Evolutionary conservation across 2,329 filamentous ascomycete genomes (phyloP).

Genomic region (Zopfia rhizophila): DNA sequence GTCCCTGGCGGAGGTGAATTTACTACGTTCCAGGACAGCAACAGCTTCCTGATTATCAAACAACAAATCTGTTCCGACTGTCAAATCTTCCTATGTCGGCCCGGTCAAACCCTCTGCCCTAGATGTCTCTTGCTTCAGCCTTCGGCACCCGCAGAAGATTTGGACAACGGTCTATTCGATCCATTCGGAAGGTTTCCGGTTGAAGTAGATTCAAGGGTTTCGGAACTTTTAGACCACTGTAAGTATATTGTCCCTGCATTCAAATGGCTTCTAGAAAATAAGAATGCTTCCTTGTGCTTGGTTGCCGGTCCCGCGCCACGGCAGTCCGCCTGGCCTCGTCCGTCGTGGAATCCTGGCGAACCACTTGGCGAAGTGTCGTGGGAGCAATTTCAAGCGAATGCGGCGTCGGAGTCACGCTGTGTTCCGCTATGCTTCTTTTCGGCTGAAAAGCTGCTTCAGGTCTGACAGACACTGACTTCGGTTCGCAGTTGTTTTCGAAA

Average conservation of each 20-base stretch:
- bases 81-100: constrained; percentile 39
- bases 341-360: constrained; percentile 14
- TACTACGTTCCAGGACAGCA: constrained; percentile 28
- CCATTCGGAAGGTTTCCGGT: constrained; percentile 45
- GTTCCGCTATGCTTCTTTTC: constrained; percentile 1
- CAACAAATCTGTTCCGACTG: constrained; percentile 42
- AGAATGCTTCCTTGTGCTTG: constrained; percentile 11
- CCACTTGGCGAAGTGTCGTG: neutral
- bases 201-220: constrained; percentile 35
- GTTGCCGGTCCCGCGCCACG: constrained; percentile 21
- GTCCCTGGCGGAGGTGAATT: constrained; percentile 28
- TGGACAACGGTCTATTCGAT: constrained; percentile 42
- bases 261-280: constrained; percentile 1
- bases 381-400: constrained; percentile 2
- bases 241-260: constrained; percentile 34
- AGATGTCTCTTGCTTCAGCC: constrained; percentile 37
- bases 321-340: constrained; percentile 1
- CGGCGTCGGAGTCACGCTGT: constrained; percentile 1
- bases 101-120: constrained; percentile 42
- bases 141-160: constrained; percentile 29
- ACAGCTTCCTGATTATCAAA: constrained; percentile 27
- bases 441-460: constrained; percentile 2
- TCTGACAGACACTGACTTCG: constrained; percentile 28
- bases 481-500: constrained; percentile 43
- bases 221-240: constrained; percentile 50